Evolutionary conservation across 768 basidiomycete species (phyloP), one percentile per base, ranked within the genome.

Genomic region (Plicaturopsis crispa): DNA sequence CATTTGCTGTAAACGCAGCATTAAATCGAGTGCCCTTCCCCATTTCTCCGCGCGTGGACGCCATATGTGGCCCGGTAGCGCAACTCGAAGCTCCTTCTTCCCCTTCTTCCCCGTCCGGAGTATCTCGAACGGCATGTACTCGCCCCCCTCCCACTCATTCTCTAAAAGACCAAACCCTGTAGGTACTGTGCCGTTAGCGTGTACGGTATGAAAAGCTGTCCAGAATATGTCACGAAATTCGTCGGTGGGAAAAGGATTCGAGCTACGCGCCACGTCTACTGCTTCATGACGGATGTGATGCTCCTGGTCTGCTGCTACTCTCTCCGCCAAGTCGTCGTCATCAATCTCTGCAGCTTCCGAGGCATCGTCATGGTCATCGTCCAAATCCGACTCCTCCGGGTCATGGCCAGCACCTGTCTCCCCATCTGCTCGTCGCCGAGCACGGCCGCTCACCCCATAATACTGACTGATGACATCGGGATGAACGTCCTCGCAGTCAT

Each of bases 41-140:
- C 48, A 51, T 13, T 44, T 24, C 37, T 38, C 43, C 26, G 48
- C 43, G 1, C 31, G 36, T 5, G 39, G 44, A 3, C 34, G 38
- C 51, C 48, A 52, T 10, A 50, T 32, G 4, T 33, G 5, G 26
- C 48, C 44, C 6, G 40, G 33, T 13, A 52, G 41, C 4, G 41
- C 35, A 14, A 52, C n/a, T 0, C 31, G 26, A 3, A 55, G 31
- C 16, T 36, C 14, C 26, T 40, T 41, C 28, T 17, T 16, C 7
- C 41, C 33, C 2, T 20, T 33, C 2, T 38, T 35, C 2, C 48
- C 48, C 4, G 39, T 39, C 31, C 37, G 42, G 19, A 51, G 20
- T 17, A 46, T 40, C 31, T 46, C 42, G 5, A 30, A 31, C 13
- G 32, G 4, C 0, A 42, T 47, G 21, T 53, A 53, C 5, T 28